Conservation (phyloP, 441 rosid species). For the Adansonia rubrostipa region DNA sequence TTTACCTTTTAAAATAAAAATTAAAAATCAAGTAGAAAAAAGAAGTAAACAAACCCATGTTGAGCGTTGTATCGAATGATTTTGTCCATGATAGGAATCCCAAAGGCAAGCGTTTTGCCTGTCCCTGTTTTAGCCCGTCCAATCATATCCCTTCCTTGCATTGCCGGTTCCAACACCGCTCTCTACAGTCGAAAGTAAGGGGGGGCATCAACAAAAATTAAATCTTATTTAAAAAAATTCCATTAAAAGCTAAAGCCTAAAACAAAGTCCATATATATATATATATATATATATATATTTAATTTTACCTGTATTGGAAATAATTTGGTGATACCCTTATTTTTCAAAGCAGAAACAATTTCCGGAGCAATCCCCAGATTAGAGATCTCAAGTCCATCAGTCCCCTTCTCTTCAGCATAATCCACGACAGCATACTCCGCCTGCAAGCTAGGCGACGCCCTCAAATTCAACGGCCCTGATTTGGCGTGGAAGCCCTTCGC, state of each 20-base stretch:
- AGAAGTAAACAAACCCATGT: constrained; percentile 69
- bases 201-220: neutral
- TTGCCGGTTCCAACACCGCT: constrained; percentile 94
- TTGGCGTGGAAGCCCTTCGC: constrained; percentile 57
- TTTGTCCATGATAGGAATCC: constrained; percentile 82
- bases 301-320: constrained; percentile 84
- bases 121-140: constrained; percentile 98
- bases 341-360: constrained; percentile 57
- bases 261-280: neutral
- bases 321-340: constrained; percentile 63
- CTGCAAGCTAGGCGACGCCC: constrained; percentile 37
- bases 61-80: constrained; percentile 78
- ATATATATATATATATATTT: neutral
- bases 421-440: constrained; percentile 56
- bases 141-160: constrained; percentile 89
- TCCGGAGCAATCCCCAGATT: constrained; percentile 61
- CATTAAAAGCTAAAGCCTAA: neutral
- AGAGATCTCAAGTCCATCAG: constrained; percentile 78
- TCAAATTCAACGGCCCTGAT: constrained; percentile 53
- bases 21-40: neutral
- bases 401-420: constrained; percentile 47
- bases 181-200: constrained; percentile 39
- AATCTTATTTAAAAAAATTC: neutral
- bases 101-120: constrained; percentile 98
- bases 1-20: neutral